These are phyloP conservation scores for Alternaria viburni DNA, from an alignment of 2,329 filamentous ascomycete genomes.

Conservation along the genomic window DNA sequence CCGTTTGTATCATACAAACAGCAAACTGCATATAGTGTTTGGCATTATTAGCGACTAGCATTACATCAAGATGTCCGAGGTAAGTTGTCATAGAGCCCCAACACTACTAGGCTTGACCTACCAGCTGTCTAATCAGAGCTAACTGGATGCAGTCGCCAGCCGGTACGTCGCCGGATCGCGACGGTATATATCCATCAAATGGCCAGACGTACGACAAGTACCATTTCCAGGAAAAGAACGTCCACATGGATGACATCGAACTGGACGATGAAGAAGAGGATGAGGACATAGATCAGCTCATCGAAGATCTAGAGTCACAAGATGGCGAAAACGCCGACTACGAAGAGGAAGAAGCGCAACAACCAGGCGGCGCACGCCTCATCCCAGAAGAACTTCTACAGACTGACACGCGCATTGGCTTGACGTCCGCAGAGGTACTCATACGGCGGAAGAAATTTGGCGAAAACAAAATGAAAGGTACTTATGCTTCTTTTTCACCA, in stretches of 20 bases:
- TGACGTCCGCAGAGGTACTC: constrained; percentile 73
- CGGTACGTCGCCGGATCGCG: constrained; percentile 10
- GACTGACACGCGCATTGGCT: constrained; percentile 75
- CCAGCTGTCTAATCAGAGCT: not conserved
- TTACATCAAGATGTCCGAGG: constrained; percentile 11
- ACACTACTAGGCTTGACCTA: not conserved
- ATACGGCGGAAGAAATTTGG: constrained; percentile 74
- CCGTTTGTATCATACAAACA: not conserved
- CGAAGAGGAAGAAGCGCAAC: constrained; percentile 64
- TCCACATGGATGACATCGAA: constrained; percentile 10
- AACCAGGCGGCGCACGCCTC: constrained; percentile 62
- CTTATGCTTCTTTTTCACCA: not conserved
- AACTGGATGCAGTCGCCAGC: constrained; percentile 1
- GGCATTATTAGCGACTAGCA: not conserved
- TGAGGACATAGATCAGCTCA: constrained; percentile 84
- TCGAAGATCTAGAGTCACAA: constrained; percentile 83
- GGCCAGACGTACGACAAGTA: constrained; percentile 13
- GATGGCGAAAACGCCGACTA: constrained; percentile 73
- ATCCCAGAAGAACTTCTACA: constrained; percentile 78
- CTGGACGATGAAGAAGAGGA: constrained; percentile 76
- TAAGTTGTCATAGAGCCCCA: not conserved
- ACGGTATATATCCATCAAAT: constrained; percentile 7
- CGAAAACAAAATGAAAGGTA: constrained; percentile 80
- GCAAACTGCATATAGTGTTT: not conserved
- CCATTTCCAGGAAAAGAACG: constrained; percentile 9